Evolutionary conservation across 2,329 filamentous ascomycete species (phyloP), one percentile per base, ranked within the genome.

Genomic region (Paraphaeosphaeria minitans): DNA sequence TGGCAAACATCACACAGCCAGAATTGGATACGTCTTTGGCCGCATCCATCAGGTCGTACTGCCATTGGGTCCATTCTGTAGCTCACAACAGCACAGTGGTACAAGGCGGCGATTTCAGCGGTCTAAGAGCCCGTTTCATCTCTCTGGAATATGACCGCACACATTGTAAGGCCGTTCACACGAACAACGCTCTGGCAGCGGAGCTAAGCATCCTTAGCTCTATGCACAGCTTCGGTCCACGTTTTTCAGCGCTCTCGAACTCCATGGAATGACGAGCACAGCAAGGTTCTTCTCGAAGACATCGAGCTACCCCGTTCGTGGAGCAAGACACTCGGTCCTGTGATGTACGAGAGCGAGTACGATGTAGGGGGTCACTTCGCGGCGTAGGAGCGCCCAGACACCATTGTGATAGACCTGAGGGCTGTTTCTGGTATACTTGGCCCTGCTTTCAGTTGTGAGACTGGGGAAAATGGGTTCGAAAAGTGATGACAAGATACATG

Each of bases 251-350:
- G 66, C 75, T 13, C 72, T 77, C 5, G 87, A 89, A 58, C 77
- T 77, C 29, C 74, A 76, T 0, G 86, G 86, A 0, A 72, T 85
- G 8, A 78, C 77, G 21, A 82, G 88, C 9, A 79, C 77, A 0
- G 59, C 75, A 0, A 88, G 85, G 85, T 91, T 91, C 73, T 10
- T 63, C 0, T 66, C 76, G 5, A 79, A 89, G 59, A 86, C 87
- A 0, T 74, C 69, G 8, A 86, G 84, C 2, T 92, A 24, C 61
- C 61, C 2, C 58, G 42, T 21, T 19, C 55, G 2, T 64, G 61
- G 61, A 60, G 50, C 49, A 33, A 52, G 16, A 57, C 49, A 4
- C 35, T 61, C 48, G 65, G 65, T 1, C 62, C 82, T 14, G 53
- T 61, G 54, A 63, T 53, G 19, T 62, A 55, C 45, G 45, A 53